Evolutionary conservation across 2,329 filamentous ascomycete genomes (phyloP), one percentile per base, ranked within the genome.

Genomic region (Claviceps capensis): DNA sequence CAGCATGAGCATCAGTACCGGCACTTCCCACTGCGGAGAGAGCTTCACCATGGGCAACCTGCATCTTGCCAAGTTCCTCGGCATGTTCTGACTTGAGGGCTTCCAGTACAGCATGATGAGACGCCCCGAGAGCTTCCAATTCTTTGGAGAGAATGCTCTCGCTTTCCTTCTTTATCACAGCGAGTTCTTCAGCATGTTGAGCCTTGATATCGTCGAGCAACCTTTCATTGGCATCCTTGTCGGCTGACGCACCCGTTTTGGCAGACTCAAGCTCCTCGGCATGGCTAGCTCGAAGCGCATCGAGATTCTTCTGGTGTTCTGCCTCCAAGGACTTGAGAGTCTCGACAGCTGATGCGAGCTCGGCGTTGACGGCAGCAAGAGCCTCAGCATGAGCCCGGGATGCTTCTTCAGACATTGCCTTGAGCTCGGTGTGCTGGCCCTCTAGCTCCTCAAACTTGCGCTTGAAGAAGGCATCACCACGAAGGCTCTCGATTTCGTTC

Each of bases 401-500:
- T 34, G 66, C 65, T 41, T 71, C 65, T 1, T 61, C 56, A 43
- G 67, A 67, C 6, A 65, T 62, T 11, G 65, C 56, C 55, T 67
- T 63, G 46, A 77, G 68, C 57, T 79, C 76, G 11, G 69, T 70
- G 62, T 83, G 75, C 62, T 81, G 74, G 5, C 63, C 64, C 61
- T 82, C 78, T 5, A 84, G 71, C 40, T 79, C 76, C 53, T 81
- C 73, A 55, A 78, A 83, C 64, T 82, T 79, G 57, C 76, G 75
- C 67, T 81, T 82, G 66, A 81, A 81, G 62, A 77, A 77, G 14
- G 80, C 79, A 55, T 83, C 79, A 22, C 78, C 79, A 52, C 76
- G 74, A 16, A 83, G 73, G 53, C 75, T 76, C 60, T 83, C 79
- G 51, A 84, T 82, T 62, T 83, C 79, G n/a, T 74, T 72, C 61